Percentiles rank a stretch among this genome's conserved stretches.
phyloP scores from a whole-genome alignment of 805 yeast species.

The Schwanniomyces pseudopolymorphus region DNA sequence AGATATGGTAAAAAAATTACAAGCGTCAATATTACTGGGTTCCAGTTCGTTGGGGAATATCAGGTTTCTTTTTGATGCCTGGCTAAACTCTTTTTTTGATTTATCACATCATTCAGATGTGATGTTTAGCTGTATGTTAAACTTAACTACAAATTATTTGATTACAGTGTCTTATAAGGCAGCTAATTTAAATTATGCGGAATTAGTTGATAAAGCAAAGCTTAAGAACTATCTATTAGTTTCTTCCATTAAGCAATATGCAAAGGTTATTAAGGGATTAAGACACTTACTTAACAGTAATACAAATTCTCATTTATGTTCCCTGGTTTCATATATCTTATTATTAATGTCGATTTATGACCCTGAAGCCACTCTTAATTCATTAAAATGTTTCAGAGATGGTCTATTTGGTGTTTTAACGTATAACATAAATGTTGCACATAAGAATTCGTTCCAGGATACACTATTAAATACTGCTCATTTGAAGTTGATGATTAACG shows the following conservation, averaged over 20 bases:
- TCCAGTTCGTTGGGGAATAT: constrained; percentile 25
- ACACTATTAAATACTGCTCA: constrained; percentile 29
- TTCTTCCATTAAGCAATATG: constrained; percentile 36
- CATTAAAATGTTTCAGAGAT: constrained; percentile 39
- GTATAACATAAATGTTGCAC: constrained; percentile 19
- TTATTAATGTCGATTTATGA: constrained; percentile 43
- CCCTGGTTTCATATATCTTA: constrained; percentile 36
- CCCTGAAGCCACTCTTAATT: constrained; percentile 39
- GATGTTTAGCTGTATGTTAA: constrained; percentile 37
- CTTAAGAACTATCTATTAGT: constrained; percentile 26
- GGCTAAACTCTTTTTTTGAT: constrained; percentile 33
- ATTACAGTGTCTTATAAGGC: constrained; percentile 15
- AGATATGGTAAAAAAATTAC: constrained; percentile 6
- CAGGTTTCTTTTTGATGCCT: constrained; percentile 27
- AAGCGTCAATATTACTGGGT: constrained; percentile 21
- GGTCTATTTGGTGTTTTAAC: constrained; percentile 38
- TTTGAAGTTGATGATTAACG: constrained; percentile 33
- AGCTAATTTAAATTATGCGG: constrained; percentile 8
- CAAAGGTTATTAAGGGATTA: constrained; percentile 33
- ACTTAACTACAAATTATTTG: constrained; percentile 39
- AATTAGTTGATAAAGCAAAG: constrained; percentile 11
- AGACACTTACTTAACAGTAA: constrained; percentile 26
- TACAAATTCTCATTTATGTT: constrained; percentile 28
- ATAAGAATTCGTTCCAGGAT: constrained; percentile 10
- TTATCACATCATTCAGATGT: constrained; percentile 19